Percentiles rank a stretch among this genome's conserved stretches.
These are phyloP conservation scores for Fusarium pininemorale DNA, from an alignment of 2,329 filamentous ascomycete species.

Conservation along the genomic window DNA sequence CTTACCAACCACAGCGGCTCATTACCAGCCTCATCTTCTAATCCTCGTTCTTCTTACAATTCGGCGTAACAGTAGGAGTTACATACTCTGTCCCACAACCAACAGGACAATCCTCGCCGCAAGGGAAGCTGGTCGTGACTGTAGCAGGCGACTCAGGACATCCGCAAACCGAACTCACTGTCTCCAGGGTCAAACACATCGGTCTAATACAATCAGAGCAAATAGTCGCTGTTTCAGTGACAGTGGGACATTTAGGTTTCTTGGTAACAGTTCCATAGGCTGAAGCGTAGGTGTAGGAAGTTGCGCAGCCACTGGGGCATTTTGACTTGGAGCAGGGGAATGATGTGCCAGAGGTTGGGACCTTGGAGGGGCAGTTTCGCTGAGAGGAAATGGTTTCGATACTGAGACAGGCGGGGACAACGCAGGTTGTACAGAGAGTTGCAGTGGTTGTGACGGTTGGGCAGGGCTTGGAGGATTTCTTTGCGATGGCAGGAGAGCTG, in stretches of 20 bases:
- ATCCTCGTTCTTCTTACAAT: slow-evolving; percentile 15
- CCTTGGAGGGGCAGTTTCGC: slow-evolving; percentile 41
- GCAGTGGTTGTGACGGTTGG: slow-evolving; percentile 48
- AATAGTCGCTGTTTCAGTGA: slow-evolving; percentile 43
- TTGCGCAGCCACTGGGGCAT: slow-evolving; percentile 40
- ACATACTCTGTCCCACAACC: slow-evolving; percentile 46
- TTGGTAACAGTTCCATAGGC: slow-evolving; percentile 18
- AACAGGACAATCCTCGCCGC: slow-evolving; percentile 33
- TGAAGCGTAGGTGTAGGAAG: slow-evolving; percentile 37
- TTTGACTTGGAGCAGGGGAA: slow-evolving; percentile 36
- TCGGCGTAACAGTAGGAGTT: slow-evolving; percentile 33
- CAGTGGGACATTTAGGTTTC: slow-evolving; percentile 45
- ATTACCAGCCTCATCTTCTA: neutral
- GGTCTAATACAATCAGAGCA: slow-evolving; percentile 48
- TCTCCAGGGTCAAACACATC: slow-evolving; percentile 44
- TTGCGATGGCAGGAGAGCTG: slow-evolving; percentile 13
- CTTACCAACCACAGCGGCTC: neutral
- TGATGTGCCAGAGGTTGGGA: slow-evolving; percentile 41
- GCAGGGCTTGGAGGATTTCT: slow-evolving; percentile 32
- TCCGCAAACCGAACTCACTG: slow-evolving; percentile 46
- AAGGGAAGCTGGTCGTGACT: slow-evolving; percentile 42
- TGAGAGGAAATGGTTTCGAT: slow-evolving; percentile 46
- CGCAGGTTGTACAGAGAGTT: slow-evolving; percentile 47
- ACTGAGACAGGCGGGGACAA: slow-evolving; percentile 43
- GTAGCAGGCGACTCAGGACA: slow-evolving; percentile 46